These are phyloP conservation scores for Cystoisospora suis DNA, from an alignment of 169 alveolate species.

Conservation along the genomic window DNA sequence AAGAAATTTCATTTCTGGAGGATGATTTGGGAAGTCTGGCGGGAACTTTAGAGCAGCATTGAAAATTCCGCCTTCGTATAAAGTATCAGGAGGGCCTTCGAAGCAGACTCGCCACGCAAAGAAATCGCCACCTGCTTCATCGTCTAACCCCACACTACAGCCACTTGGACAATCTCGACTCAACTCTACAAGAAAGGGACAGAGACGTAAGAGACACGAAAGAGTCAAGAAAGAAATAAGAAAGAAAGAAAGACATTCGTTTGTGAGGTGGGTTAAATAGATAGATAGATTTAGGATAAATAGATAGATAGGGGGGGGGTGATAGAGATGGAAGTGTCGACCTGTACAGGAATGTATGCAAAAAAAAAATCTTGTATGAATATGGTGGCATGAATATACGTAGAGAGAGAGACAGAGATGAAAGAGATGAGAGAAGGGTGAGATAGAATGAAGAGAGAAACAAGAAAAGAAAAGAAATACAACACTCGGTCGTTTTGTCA, in stretches of 20 bases:
- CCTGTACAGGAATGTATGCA: too few relatives aligned
- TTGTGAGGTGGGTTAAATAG: background rate
- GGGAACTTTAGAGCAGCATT: slow-evolving; percentile 95
- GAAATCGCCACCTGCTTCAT: slow-evolving; percentile 83
- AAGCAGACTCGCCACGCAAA: slow-evolving; percentile 95
- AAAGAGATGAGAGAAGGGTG: background rate
- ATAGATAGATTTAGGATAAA: background rate
- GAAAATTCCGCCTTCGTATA: slow-evolving; percentile 97
- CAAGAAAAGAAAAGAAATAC: too few relatives aligned
- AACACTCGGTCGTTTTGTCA: too few relatives aligned
- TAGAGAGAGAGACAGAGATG: too few relatives aligned
- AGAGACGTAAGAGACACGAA: background rate
- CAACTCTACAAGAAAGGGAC: slow-evolving; percentile 72
- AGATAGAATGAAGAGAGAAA: too few relatives aligned
- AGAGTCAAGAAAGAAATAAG: background rate
- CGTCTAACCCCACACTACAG: slow-evolving; percentile 96
- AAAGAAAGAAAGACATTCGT: background rate
- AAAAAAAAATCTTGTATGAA: too few relatives aligned
- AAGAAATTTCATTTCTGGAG: slow-evolving; percentile 97
- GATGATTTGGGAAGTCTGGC: slow-evolving; percentile 95
- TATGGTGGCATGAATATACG: too few relatives aligned
- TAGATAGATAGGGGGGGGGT: too few relatives aligned
- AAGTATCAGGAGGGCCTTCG: slow-evolving; percentile 96
- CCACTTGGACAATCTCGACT: slow-evolving; percentile 86
- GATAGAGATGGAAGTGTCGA: too few relatives aligned